These are phyloP conservation scores for Ustilago cynodontis DNA, from an alignment of 1,284 basidiomycete species.

Conservation along the genomic window DNA sequence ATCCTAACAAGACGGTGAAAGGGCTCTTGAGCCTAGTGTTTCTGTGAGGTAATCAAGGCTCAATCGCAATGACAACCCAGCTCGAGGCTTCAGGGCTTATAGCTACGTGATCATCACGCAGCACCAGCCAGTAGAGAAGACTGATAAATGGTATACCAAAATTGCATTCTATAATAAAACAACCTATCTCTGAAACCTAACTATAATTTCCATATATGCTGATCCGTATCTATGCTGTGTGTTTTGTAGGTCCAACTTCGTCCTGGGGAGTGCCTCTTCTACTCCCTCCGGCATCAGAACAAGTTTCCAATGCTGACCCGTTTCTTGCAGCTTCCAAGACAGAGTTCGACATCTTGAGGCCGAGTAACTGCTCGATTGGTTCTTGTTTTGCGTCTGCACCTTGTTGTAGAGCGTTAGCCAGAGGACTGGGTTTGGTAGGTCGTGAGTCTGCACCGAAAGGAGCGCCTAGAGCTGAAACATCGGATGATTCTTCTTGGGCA, in stretches of 20 bases:
- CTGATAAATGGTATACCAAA: no score
- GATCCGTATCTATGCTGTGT: neutral
- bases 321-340: slow-evolving; percentile 27
- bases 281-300: slow-evolving; percentile 20
- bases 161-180: no score
- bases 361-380: slow-evolving; percentile 19
- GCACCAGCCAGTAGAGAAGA: no score
- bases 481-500: slow-evolving; percentile 1
- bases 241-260: slow-evolving; percentile 8
- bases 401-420: slow-evolving; percentile 6
- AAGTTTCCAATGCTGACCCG: slow-evolving; percentile 31
- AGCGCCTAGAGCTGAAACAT: slow-evolving; percentile 10
- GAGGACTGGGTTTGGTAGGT: slow-evolving; percentile 12
- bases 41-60: no score
- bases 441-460: slow-evolving; percentile 7
- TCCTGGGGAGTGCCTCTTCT: slow-evolving; percentile 19
- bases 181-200: no score
- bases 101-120: no score
- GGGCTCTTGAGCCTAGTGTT: no score
- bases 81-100: no score
- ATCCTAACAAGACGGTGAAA: no score
- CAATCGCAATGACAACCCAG: no score
- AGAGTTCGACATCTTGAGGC: slow-evolving; percentile 7
- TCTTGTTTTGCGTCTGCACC: slow-evolving; percentile 3
- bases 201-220: no score